These are phyloP conservation scores for Camptophora hylomeconis DNA, from an alignment of 2,329 filamentous ascomycete genomes.

Conservation along the genomic window DNA sequence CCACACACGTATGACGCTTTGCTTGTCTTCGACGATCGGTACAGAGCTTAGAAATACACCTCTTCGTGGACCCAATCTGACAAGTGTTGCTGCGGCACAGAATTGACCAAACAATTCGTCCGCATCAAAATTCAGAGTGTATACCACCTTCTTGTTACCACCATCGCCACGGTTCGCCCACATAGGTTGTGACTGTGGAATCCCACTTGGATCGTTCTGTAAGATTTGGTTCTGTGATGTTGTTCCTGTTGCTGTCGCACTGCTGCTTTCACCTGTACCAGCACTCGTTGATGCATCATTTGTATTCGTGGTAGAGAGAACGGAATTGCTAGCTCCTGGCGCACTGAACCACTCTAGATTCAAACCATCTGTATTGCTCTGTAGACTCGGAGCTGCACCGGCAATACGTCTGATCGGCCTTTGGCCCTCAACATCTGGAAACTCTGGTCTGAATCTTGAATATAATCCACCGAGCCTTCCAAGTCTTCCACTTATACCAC, in stretches of 20 bases:
- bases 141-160: conserved; percentile 33
- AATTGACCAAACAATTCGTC: conserved; percentile 65
- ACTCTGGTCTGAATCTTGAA: conserved; percentile 55
- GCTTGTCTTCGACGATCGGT: conserved; percentile 45
- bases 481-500: conserved; percentile 25
- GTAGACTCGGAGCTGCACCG: conserved; percentile 22
- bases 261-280: conserved; percentile 3
- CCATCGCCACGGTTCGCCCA: conserved; percentile 17
- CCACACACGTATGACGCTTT: conserved; percentile 55
- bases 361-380: conserved; percentile 35
- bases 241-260: conserved; percentile 16
- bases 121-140: conserved; percentile 52
- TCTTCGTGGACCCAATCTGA: conserved; percentile 48
- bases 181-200: conserved; percentile 13
- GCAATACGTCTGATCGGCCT: conserved; percentile 15
- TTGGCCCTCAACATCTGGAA: conserved; percentile 32
- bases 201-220: too few relatives aligned
- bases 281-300: conserved; percentile 32
- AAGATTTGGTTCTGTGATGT: conserved; percentile 7
- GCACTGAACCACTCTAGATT: too few relatives aligned
- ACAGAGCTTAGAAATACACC: conserved; percentile 53
- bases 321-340: too few relatives aligned
- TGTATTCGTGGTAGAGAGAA: too few relatives aligned
- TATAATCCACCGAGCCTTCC: conserved; percentile 46
- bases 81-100: conserved; percentile 53